phyloP scores from a whole-genome alignment of 1,284 basidiomycete genomes.

The Cryptococcus maquisensis region DNA sequence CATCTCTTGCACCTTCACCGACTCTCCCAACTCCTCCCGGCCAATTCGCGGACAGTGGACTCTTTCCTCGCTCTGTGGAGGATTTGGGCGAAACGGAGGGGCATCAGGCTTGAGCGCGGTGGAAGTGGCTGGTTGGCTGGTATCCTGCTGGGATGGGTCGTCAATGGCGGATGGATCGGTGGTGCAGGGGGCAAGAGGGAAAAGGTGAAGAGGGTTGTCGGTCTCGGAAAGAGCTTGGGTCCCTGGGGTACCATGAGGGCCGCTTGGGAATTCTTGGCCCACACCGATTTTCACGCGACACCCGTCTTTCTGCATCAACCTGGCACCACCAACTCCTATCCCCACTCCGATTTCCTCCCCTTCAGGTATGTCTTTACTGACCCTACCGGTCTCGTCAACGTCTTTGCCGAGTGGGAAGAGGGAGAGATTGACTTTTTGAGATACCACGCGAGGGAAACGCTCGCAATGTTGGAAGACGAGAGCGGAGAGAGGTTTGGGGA shows the following conservation, averaged over 20 bases:
- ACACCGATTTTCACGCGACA: constrained; percentile 63
- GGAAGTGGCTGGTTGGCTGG: constrained; percentile 67
- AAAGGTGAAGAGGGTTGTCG: constrained; percentile 40
- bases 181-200: constrained; percentile 28
- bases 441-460: constrained; percentile 68
- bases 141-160: constrained; percentile 64
- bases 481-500: constrained; percentile 42
- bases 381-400: constrained; percentile 70
- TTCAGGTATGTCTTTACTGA: constrained; percentile 66
- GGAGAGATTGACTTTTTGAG: constrained; percentile 51
- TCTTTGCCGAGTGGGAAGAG: constrained; percentile 70
- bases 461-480: constrained; percentile 56
- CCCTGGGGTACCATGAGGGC: constrained; percentile 45
- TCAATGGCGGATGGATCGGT: constrained; percentile 62
- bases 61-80: constrained; percentile 77
- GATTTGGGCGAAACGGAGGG: constrained; percentile 86
- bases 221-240: constrained; percentile 53
- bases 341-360: constrained; percentile 35
- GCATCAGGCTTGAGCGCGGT: constrained; percentile 58
- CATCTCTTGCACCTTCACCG: constrained; percentile 68
- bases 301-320: constrained; percentile 59
- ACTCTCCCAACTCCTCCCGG: constrained; percentile 57
- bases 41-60: constrained; percentile 56
- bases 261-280: constrained; percentile 55
- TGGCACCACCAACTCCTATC: constrained; percentile 31